Base-by-base conservation (phyloP, 2,329 filamentous ascomycete species). In the Ramularia endophylla region DNA sequence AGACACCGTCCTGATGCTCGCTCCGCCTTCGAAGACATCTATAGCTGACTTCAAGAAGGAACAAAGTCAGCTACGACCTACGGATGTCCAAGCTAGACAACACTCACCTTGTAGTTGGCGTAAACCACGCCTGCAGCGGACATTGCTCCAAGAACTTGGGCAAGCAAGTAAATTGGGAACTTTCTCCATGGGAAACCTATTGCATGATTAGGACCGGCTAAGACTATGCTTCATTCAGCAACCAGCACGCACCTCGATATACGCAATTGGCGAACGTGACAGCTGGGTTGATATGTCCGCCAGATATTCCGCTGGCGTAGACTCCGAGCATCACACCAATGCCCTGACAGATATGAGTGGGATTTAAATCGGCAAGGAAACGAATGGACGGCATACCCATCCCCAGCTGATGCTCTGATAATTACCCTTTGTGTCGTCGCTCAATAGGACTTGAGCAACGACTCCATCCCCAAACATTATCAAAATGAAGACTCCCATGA, bases 251-350 rank as follows among this genome's bases (percentile, higher is more conserved):
- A 17, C 38, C 36, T 38, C 83, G 79, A 62, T 75, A 85, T 33
- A 87, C 63, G 56, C 82, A 85, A 61, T 80, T 83, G 49, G 75
- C 72, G 30, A 87, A 72, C 1, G 83, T 86, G 12, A 87, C 75
- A n/a, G 80, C 83, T 12, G 62, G 62, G 39, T 65, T 64, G 43
- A 65, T 57, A 45, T 64, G 59, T 6, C 52, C 61, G 27, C 62
- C 62, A 19, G 52, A 57, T 29, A 58, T 60, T 20, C 58, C 59
- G 11, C 53, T 56, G 1, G 53, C 47, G 39, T 65, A 64, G 11
- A 62, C 62, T 78, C 80, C 80, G 3, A 85, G 68, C 78, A 84
- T 83, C 47, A 83, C 77, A 8, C 77, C 81, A 15, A 85, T 65
- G 25, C 79, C 74, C 57, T 55, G 49, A 20, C 16, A 33, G n/a